Evolutionary conservation across 176 grass and related monocot genomes (phyloP), one percentile per base, ranked within the genome.

Genomic region (Themeda triandra): DNA sequence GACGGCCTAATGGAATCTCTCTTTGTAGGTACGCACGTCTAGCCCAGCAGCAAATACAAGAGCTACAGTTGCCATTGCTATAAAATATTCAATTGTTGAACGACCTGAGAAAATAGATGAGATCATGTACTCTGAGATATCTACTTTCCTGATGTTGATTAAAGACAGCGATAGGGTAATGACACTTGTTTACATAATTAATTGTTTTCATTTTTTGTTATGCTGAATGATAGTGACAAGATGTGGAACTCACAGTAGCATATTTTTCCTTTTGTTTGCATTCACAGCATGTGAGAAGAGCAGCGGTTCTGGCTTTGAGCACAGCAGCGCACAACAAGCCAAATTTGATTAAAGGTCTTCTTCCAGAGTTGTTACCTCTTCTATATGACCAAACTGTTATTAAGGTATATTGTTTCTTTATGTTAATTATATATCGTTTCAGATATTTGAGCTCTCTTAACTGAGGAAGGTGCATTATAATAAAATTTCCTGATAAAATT

Each of bases 1-100:
- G 64, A 73, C 2, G 1, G 2, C 13, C 28, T 75, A 35, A 63
- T 69, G 62, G 13, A 11, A n/a, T 67, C 5, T 51, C 40, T 23
- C 39, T n/a, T 18, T 37, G 3, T 86, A 97, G 94, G 87, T 90
- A n/a, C 89, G 89, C 40, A 97, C 92, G 12, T 73, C 85, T 35
- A 94, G 94, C 73, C 83, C 82, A 46, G 79, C 92, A 44, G 94
- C 91, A 72, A 94, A 94, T 72, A 97, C 92, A 75, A 97, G 94
- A 70, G 94, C 94, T 75, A 97, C 94, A 37, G 91, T 97, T 80
- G 94, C 80, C 41, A 88, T 97, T 94, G 91, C 94, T 75, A 90
- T 97, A 72, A 97, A 97, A 81, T 97, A 97, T 74, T 92, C 94
- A 24, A 97, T 97, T 79, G 94, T 97, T 85, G 94, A 97, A 88